Base-by-base conservation (phyloP, 768 basidiomycete genomes). In the Lactarius tabidus region DNA sequence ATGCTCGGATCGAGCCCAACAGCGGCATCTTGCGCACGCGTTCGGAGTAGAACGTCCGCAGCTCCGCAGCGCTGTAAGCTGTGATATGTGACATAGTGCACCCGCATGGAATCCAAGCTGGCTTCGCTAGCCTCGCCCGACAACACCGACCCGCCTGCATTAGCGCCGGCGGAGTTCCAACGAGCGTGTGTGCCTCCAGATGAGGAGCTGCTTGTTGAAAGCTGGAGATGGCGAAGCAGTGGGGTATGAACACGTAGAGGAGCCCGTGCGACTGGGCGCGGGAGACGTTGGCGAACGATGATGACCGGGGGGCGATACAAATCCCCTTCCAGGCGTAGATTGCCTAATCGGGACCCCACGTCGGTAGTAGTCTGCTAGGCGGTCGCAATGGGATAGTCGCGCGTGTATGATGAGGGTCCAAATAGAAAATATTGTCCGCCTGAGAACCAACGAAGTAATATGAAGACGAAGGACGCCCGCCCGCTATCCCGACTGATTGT, bases 11-110 rank as follows among this genome's bases (percentile, higher is more conserved):
- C 97, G 62, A 99, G 78, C 35, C 89, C 48, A 86, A 84, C 39
- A 98, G 76, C 0, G 89, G 89, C 91, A 98, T 96, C 84, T 96
- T 98, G 73, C 93, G 82, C 43, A 98, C 89, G 20, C 89, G 86
- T 20, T 99, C 97, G 74, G 94, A 95, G 75, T 98, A 96, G 79
- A 95, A 99, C 14, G 92, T 96, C 71, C 84, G 84, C 36, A 98
- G 78, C 72, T 95, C 92, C 6, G 79, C 67, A 2, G 83, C 76
- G 1, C 83, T 78, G 74, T 98, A 99, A 10, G 94, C n/a, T n/a
- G n/a, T n/a, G n/a, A n/a, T n/a, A 89, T 0, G 80, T 81, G 26
- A 83, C 84, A 65, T 88, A 92, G 70, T 90, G 87, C 59, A 82
- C 77, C 66, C 86, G 83, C 8, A 84, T 41, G 0, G 78, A 72